Percentiles rank a stretch among this genome's conserved stretches.
These are phyloP conservation scores for Salix purpurea DNA, from an alignment of 345 rosid genomes.

Conservation along the genomic window DNA sequence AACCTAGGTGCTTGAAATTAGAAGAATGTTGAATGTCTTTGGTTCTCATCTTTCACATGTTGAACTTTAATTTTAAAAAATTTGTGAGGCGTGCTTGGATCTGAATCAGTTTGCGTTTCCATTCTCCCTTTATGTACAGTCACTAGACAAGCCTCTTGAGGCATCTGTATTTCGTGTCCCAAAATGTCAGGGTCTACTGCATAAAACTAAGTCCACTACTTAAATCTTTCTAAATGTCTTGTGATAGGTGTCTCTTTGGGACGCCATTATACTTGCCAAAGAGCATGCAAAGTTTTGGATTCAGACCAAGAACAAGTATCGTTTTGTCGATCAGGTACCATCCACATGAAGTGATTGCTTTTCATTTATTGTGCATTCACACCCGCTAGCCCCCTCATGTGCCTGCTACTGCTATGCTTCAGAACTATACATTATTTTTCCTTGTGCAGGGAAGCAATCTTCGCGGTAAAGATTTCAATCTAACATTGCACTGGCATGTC, in stretches of 20 bases:
- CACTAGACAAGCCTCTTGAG: background rate
- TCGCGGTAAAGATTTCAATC: conserved; percentile 73
- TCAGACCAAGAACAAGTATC: conserved; percentile 78
- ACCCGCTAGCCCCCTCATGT: background rate
- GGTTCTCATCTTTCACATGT: background rate
- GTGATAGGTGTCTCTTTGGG: conserved; percentile 88
- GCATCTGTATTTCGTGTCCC: background rate
- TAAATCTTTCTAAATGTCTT: conserved; percentile 2
- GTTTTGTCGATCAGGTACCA: conserved; percentile 86
- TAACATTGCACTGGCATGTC: conserved; percentile 92
- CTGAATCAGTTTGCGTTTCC: background rate
- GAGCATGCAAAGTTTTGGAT: conserved; percentile 77
- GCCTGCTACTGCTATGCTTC: background rate
- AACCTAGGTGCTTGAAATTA: background rate
- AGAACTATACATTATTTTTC: conserved; percentile 3
- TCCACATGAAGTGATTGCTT: background rate
- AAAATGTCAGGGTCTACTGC: background rate
- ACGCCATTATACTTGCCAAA: conserved; percentile 75
- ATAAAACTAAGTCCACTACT: background rate
- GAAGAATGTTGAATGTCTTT: background rate
- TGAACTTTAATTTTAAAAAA: background rate
- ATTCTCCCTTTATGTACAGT: background rate
- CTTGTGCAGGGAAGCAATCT: conserved; percentile 68
- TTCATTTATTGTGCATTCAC: background rate
- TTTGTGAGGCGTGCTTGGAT: background rate